Conservation (phyloP, 192 early-diverging fungal species). For the Kickxella alabastrina region DNA sequence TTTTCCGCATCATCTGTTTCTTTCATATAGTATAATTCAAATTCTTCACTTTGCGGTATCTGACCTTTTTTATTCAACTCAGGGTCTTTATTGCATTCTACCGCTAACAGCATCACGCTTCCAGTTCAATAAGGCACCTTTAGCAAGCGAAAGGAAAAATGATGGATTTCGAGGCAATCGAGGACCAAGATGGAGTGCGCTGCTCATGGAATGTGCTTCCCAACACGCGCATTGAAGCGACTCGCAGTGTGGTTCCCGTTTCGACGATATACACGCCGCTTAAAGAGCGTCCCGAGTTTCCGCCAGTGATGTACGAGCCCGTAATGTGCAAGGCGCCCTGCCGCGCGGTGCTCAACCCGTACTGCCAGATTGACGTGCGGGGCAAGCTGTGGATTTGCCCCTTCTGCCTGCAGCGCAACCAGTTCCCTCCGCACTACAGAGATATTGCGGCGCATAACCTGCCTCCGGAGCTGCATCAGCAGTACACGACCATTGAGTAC, state of each 20-base stretch:
- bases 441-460: constrained; percentile 90
- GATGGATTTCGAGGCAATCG: constrained; percentile 83
- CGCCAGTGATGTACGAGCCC: constrained; percentile 94
- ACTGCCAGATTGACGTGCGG: constrained; percentile 96
- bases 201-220: constrained; percentile 99
- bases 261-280: constrained; percentile 89
- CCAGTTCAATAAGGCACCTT: no score
- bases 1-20: neutral
- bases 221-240: constrained; percentile 87
- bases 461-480: constrained; percentile 86
- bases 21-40: neutral
- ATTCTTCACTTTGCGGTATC: neutral
- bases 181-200: constrained; percentile 94
- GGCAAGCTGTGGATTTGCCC: constrained; percentile 98
- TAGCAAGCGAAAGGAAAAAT: constrained; percentile 1
- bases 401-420: constrained; percentile 96
- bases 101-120: no score
- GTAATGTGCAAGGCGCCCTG: constrained; percentile 95
- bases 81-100: neutral
- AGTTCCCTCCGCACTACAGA: constrained; percentile 95
- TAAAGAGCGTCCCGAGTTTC: constrained; percentile 83
- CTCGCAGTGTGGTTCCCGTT: constrained; percentile 92
- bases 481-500: constrained; percentile 97
- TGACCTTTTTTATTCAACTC: neutral
- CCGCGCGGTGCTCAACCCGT: constrained; percentile 93